A percentile compares a stretch with the other conserved stretches of the same genome.
These are phyloP conservation scores for Globisporangium nunn DNA, from an alignment of 352 stramenopile genomes.

Conservation along the genomic window DNA sequence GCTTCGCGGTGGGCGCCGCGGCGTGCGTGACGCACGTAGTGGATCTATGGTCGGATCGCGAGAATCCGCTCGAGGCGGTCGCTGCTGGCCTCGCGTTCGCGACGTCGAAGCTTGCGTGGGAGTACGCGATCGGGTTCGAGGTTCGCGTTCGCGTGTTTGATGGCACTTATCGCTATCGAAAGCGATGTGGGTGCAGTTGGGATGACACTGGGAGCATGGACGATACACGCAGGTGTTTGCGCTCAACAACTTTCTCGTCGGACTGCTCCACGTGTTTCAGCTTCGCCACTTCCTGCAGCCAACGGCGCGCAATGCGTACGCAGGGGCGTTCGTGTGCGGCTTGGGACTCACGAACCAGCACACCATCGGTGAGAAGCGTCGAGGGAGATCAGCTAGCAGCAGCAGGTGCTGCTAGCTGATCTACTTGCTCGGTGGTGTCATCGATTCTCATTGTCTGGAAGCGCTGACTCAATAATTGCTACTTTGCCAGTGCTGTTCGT, in stretches of 20 bases:
- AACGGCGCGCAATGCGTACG: slow-evolving; percentile 15
- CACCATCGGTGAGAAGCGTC: slow-evolving; percentile 44
- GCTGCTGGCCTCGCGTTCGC: slow-evolving; percentile 45
- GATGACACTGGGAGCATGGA: background rate
- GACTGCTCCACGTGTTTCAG: slow-evolving; percentile 60
- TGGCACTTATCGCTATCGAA: background rate
- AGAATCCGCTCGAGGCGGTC: slow-evolving; percentile 20
- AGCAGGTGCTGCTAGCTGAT: background rate
- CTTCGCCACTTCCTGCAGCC: slow-evolving; percentile 22
- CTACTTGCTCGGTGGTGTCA: too few species aligned
- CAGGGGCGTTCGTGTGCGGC: slow-evolving; percentile 83
- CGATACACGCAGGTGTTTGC: slow-evolving; percentile 85
- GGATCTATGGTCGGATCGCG: slow-evolving; percentile 17
- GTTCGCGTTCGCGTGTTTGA: background rate
- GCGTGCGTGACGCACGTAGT: slow-evolving; percentile 31
- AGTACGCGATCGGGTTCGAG: slow-evolving; percentile 76
- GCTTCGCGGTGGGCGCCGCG: slow-evolving; percentile 22
- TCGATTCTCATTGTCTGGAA: background rate
- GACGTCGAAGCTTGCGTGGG: slow-evolving; percentile 86
- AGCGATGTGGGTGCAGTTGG: background rate
- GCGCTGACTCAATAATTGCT: background rate
- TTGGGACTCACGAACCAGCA: slow-evolving; percentile 92
- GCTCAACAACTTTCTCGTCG: slow-evolving; percentile 89
- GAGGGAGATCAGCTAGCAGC: background rate
- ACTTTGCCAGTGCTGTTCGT: slow-evolving; percentile 73